Evolutionary conservation across 2,329 filamentous ascomycete genomes (phyloP).

Genomic region (Chrysoporthe puriensis): DNA sequence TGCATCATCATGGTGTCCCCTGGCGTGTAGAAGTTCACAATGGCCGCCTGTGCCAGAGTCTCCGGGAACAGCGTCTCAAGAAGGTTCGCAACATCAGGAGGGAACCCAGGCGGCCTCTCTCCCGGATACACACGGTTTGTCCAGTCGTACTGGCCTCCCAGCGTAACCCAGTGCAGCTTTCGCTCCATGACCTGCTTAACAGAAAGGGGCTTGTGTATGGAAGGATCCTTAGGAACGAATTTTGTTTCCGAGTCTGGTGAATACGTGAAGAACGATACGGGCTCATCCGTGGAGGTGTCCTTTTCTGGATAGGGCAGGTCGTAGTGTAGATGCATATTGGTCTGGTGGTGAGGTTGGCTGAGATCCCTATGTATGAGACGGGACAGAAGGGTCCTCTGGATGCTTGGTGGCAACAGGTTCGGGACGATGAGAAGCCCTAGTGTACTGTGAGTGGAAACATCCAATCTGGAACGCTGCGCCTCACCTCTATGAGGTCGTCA

Average conservation of each 20-base stretch:
- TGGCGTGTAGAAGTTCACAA: slow-evolving; percentile 90
- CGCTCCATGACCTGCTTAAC: slow-evolving; percentile 73
- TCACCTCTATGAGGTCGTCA: slow-evolving; percentile 16
- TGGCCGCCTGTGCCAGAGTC: slow-evolving; percentile 83
- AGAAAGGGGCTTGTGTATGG: slow-evolving; percentile 74
- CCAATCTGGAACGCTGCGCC: not conserved
- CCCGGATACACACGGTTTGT: slow-evolving; percentile 80
- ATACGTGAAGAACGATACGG: slow-evolving; percentile 58
- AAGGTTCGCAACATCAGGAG: slow-evolving; percentile 70
- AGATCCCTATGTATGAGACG: slow-evolving; percentile 71
- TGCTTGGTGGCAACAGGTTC: slow-evolving; percentile 67
- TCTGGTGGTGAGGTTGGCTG: slow-evolving; percentile 72
- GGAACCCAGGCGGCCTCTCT: slow-evolving; percentile 71
- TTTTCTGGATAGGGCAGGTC: slow-evolving; percentile 37
- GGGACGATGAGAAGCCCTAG: slow-evolving; percentile 81
- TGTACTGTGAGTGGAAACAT: slow-evolving; percentile 10
- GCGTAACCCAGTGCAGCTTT: slow-evolving; percentile 89
- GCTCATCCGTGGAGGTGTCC: slow-evolving; percentile 6
- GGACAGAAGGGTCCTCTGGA: slow-evolving; percentile 73
- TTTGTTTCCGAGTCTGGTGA: slow-evolving; percentile 54
- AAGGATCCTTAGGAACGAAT: slow-evolving; percentile 70
- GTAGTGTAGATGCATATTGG: slow-evolving; percentile 66
- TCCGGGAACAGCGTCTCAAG: slow-evolving; percentile 73
- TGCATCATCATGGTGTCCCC: slow-evolving; percentile 92
- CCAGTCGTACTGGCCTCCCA: slow-evolving; percentile 98